These are phyloP conservation scores for Calonectria henricotiae DNA, from an alignment of 2,329 filamentous ascomycete species.

Conservation along the genomic window DNA sequence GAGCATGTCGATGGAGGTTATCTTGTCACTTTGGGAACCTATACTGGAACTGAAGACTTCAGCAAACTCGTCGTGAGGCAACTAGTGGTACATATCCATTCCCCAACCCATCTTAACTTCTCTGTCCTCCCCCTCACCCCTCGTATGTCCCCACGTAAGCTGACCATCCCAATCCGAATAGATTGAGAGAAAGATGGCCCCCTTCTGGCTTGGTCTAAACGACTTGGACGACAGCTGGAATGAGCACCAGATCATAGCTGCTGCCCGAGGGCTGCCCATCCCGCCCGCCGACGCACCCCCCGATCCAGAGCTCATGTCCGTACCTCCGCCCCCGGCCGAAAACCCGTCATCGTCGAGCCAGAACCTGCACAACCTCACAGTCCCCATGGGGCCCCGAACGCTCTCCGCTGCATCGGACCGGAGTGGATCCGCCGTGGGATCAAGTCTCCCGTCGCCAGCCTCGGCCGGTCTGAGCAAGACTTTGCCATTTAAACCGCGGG, in stretches of 20 bases:
- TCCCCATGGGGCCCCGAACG: conserved; percentile 84
- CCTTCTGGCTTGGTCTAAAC: conserved; percentile 95
- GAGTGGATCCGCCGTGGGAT: conserved; percentile 74
- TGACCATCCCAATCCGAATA: conserved; percentile 59
- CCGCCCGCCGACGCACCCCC: conserved; percentile 89
- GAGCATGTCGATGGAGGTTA: conserved; percentile 96
- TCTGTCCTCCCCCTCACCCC: neutral
- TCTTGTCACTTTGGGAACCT: conserved; percentile 93
- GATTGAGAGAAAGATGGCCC: conserved; percentile 94
- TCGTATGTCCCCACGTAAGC: conserved; percentile 17
- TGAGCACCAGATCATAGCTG: conserved; percentile 95
- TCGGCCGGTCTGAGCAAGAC: conserved; percentile 57
- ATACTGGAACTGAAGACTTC: conserved; percentile 94
- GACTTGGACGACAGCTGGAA: conserved; percentile 93
- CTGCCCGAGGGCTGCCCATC: conserved; percentile 86
- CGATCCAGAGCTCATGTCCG: conserved; percentile 74
- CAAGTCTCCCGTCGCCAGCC: conserved; percentile 68
- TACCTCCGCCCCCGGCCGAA: conserved; percentile 63
- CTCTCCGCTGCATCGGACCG: conserved; percentile 85
- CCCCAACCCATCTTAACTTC: neutral
- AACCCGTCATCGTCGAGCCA: conserved; percentile 67
- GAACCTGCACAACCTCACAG: conserved; percentile 80
- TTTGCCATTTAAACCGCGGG: conserved; percentile 83
- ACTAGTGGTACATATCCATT: conserved; percentile 80
- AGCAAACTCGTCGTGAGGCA: conserved; percentile 91